Evolutionary conservation across 306 rosid genomes (phyloP), one percentile per base, ranked within the genome.

Genomic region (Cicer bijugum): DNA sequence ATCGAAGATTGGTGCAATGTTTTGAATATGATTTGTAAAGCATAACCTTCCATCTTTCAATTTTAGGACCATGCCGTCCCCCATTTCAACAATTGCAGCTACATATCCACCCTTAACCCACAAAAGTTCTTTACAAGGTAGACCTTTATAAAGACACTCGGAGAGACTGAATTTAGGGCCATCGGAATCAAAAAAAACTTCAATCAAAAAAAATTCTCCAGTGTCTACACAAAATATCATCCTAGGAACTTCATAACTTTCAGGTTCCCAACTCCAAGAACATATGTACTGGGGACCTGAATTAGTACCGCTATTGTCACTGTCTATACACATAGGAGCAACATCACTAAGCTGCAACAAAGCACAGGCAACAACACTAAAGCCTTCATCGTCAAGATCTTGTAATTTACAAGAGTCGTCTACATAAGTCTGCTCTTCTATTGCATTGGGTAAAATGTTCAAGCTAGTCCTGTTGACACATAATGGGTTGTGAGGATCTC

Each of bases 201-300:
- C 96, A 20, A 91, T 82, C 92, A 91, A 78, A 80, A 91, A 91
- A 87, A 86, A 81, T 50, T 93, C 98, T 72, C 98, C 97, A 15
- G 91, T 85, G 84, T 93, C 91, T 61, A 83, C 72, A 74, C 92
- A 88, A 70, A 91, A 82, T 56, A 93, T 88, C 87, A 91, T 85
- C 80, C 87, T 89, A 6, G 87, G 89, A 64, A 81, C 86, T 78
- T 72, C 77, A 51, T 50, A 64, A 77, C 73, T 89, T 75, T 76
- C 88, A 6, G 90, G 97, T 86, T 87, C 96, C 98, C 98, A 93
- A 84, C 94, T 86, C 97, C 96, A 91, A 6, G 98, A 89, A 80
- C 97, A 93, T 39, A 85, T 82, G 42, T 76, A 87, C 79, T 88
- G 91, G 81, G 51, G 72, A 79, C 83, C 75, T 15, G 91, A 76